A percentile compares a stretch with the other conserved stretches of the same genome.
These are phyloP conservation scores for Lipomyces japonicus DNA, from an alignment of 805 yeast genomes.

Conservation along the genomic window DNA sequence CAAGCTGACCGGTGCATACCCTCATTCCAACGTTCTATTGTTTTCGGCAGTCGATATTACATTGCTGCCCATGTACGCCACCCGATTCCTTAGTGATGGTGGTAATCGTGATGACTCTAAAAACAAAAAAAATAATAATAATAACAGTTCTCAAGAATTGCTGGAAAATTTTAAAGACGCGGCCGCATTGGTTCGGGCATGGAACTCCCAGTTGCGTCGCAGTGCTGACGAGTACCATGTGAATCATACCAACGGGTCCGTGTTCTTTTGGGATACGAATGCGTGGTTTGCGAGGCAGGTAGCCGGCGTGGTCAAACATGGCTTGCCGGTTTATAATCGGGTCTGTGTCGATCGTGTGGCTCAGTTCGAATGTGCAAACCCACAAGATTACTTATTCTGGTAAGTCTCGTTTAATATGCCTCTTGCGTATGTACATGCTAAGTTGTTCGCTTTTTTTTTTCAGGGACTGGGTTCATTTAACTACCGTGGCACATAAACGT, in stretches of 20 bases:
- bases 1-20: conserved; percentile 8
- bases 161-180: conserved; percentile 18
- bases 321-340: conserved; percentile 3
- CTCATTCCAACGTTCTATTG: conserved; percentile 23
- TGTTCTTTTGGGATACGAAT: conserved; percentile 19
- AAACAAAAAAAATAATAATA: too few relatives aligned
- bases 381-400: conserved; percentile 20
- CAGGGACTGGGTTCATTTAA: conserved; percentile 24
- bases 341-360: conserved; percentile 17
- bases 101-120: too few relatives aligned
- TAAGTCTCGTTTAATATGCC: background rate
- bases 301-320: conserved; percentile 16
- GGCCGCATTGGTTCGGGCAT: conserved; percentile 10
- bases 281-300: conserved; percentile 21
- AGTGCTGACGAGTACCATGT: too few relatives aligned
- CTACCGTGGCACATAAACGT: conserved; percentile 21
- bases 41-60: conserved; percentile 21
- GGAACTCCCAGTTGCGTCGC: conserved; percentile 18
- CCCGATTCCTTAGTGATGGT: conserved; percentile 4
- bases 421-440: background rate
- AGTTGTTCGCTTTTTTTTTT: too few relatives aligned
- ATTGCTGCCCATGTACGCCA: conserved; percentile 19
- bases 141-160: conserved; percentile 6
- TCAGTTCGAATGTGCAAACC: conserved; percentile 7
- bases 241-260: conserved; percentile 18